Percentiles rank a stretch among this genome's conserved stretches.
Evolutionary conservation across 805 yeast genomes (phyloP).

Genomic region (Nakazawaea laoshanensis): DNA sequence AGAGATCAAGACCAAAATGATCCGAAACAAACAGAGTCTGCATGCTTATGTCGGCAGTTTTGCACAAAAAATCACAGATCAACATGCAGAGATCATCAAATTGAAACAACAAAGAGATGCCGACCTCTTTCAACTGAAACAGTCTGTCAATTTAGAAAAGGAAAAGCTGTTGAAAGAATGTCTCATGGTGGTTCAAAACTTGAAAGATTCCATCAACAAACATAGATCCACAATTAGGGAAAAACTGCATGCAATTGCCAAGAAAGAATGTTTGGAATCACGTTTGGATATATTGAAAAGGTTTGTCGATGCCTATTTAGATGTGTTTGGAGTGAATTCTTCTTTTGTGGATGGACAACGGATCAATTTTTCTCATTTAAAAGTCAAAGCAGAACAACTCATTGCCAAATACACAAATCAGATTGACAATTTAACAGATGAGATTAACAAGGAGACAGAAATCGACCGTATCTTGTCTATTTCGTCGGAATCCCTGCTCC

Average conservation of each 20-base stretch:
- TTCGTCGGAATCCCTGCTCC: conserved; percentile 36
- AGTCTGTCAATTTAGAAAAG: conserved; percentile 23
- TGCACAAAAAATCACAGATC: conserved; percentile 76
- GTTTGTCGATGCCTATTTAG: no score
- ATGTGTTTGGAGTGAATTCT: conserved; percentile 23
- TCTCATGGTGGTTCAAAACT: conserved; percentile 30
- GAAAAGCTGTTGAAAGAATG: conserved; percentile 31
- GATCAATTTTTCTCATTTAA: no score
- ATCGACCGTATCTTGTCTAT: conserved; percentile 41
- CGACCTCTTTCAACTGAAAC: conserved; percentile 25
- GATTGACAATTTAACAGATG: conserved; percentile 41
- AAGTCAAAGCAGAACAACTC: conserved; percentile 26
- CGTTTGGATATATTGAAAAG: no score
- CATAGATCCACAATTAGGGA: conserved; percentile 36
- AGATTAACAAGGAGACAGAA: conserved; percentile 40
- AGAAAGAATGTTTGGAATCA: no score
- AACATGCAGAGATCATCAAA: conserved; percentile 64
- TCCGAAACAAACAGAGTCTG: conserved; percentile 65
- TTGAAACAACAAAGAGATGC: conserved; percentile 51
- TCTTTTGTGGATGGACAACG: no score
- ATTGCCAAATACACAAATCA: conserved; percentile 29
- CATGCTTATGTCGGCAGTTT: conserved; percentile 83
- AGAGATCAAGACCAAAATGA: conserved; percentile 75
- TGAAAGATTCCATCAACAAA: conserved; percentile 31
- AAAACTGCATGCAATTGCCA: conserved; percentile 35